Evolutionary conservation across 2,329 filamentous ascomycete species (phyloP).

Genomic region (Fusarium avenaceum): DNA sequence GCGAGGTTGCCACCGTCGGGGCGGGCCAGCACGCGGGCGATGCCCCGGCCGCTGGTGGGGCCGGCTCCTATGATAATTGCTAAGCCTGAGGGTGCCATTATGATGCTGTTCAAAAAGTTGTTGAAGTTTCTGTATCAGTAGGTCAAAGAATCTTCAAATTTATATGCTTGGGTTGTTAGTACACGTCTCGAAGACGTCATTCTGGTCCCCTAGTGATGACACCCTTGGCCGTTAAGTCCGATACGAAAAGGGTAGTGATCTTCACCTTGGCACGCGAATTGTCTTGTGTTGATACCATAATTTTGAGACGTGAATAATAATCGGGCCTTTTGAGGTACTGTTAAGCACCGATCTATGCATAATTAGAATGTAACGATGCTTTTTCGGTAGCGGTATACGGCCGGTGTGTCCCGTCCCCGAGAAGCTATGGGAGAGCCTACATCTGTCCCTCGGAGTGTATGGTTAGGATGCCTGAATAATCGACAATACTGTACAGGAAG

Average conservation of each 20-base stretch:
- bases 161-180: background rate
- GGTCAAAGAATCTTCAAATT: background rate
- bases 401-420: too few species aligned
- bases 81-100: slow-evolving; percentile 62
- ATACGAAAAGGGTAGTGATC: slow-evolving; percentile 8
- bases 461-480: too few species aligned
- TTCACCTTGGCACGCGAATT: background rate
- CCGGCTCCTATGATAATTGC: slow-evolving; percentile 67
- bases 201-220: slow-evolving; percentile 7
- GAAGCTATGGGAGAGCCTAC: too few species aligned
- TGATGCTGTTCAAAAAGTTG: background rate
- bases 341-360: too few species aligned
- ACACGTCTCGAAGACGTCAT: slow-evolving; percentile 18
- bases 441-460: too few species aligned
- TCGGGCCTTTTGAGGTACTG: too few species aligned
- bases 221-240: slow-evolving; percentile 2
- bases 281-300: background rate
- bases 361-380: background rate
- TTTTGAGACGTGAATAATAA: background rate
- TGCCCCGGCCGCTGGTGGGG: slow-evolving; percentile 65
- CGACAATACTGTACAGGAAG: too few species aligned
- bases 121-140: background rate
- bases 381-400: background rate
- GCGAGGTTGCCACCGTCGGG: slow-evolving; percentile 34
- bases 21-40: slow-evolving; percentile 58